Evolutionary conservation across 768 basidiomycete species (phyloP), one percentile per base, ranked within the genome.

Genomic region (Pisolithus sp.): DNA sequence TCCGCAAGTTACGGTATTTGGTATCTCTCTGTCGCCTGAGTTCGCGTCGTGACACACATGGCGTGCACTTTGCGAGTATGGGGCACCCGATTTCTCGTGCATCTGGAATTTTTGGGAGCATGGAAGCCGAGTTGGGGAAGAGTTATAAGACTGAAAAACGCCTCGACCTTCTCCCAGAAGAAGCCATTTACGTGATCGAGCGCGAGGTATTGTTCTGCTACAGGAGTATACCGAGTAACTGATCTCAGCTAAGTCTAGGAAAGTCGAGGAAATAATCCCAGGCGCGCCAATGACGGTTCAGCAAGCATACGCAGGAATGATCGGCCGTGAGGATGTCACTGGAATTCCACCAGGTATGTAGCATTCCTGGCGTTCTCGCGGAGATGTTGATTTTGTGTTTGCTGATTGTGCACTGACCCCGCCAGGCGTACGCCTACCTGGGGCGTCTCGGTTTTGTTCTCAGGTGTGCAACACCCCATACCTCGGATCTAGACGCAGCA

Each of bases 121-220:
- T 65, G n/a, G 53, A 60, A 3, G 12, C 38, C 20, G 43, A 34
- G 1, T n/a, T n/a, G 38, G n/a, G 24, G 1, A 26, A 5, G n/a
- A 17, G 4, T 20, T 23, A 68, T 38, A 85, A 81, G 60, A 51
- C 70, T 1, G 76, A 79, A 12, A 90, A 85, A 65, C 72, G 83
- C 23, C 71, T 91, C 15, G 93, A 97, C 62, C 75, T 99, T 0
- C 76, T 99, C 2, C 96, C 96, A 0, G 96, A 99, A 70, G 96
- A 99, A 71, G 82, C 91, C 0, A 76, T 99, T 17, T 97, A 97
- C 72, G 79, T 98, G 31, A 77, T 95, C 43, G 96, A 98, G 68
- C 74, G 94, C 39, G 95, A 95, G 0, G 78, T 86, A 2, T 70
- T 97, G 55, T 87, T 89, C 55, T 93, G 93, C 61, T 93, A 86